Percentiles rank a stretch among this genome's conserved stretches.
Conservation (phyloP, 345 rosid genomes). For the Viola odorata region DNA sequence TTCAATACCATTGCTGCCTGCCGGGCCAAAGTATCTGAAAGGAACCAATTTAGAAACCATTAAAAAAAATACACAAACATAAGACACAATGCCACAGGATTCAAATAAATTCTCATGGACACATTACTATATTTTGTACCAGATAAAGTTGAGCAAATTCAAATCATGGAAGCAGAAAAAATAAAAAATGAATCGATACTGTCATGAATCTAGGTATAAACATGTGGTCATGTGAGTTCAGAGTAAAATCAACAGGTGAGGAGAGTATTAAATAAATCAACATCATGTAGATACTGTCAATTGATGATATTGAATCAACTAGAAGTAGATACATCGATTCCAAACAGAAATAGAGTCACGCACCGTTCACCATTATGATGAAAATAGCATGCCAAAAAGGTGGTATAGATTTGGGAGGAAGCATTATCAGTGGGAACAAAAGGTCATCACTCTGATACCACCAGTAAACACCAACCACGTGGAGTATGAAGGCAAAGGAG, state of each 20-base stretch:
- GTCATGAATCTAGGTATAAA: too few relatives aligned
- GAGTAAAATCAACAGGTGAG: too few relatives aligned
- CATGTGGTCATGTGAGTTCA: too few relatives aligned
- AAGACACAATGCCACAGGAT: too few relatives aligned
- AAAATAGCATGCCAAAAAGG: constrained; percentile 99
- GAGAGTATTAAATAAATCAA: not conserved
- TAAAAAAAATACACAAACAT: too few relatives aligned
- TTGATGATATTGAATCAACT: not conserved
- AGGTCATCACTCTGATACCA: constrained; percentile 92
- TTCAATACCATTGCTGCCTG: constrained; percentile 89
- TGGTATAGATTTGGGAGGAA: constrained; percentile 93
- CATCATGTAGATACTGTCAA: not conserved
- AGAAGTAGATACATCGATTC: not conserved
- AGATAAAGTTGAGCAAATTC: too few relatives aligned
- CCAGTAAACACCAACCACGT: constrained; percentile 87
- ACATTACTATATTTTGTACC: too few relatives aligned
- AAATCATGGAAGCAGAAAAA: too few relatives aligned
- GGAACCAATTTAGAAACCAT: constrained; percentile 8
- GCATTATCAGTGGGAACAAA: constrained; percentile 83
- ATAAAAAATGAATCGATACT: too few relatives aligned
- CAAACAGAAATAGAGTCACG: constrained; percentile 27
- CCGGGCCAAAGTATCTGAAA: constrained; percentile 84
- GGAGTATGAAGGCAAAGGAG: constrained; percentile 59
- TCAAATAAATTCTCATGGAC: too few relatives aligned
- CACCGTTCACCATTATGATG: constrained; percentile 90